Evolutionary conservation across 2,329 filamentous ascomycete genomes (phyloP), one percentile per base, ranked within the genome.

Genomic region (Penicillium freii): DNA sequence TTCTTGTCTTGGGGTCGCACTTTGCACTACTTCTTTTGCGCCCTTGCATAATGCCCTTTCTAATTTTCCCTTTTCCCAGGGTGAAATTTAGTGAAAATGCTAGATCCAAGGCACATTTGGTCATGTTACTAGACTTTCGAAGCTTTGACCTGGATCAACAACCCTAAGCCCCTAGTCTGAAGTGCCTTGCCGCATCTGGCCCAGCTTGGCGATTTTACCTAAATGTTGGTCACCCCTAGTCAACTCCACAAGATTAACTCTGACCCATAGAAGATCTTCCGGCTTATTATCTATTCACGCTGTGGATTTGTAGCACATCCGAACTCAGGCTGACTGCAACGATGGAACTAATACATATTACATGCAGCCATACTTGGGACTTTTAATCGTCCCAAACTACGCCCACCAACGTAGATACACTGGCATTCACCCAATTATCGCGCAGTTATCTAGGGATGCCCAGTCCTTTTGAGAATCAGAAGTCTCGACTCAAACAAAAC

Each of bases 121-220:
- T 53, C 51, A 13, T 39, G 13, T 43, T 17, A 29, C 29, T 38
- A 19, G 11, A 9, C 17, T 46, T n/a, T 19, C 4, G 2, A 38
- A 51, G 40, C n/a, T 51, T 52, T 34, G 48, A 40, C 42, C 27
- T 38, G 27, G 48, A 56, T 54, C 25, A 42, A 46, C 27, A 7
- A 15, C 13, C 21, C 21, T 25, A 27, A 15, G 23, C 27, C 19
- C 48, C 46, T 9, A 43, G 23, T 50, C 13, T 29, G 27, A 40
- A 31, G 29, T 57, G 23, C 46, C 57, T 57, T 54, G 25, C 46
- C 38, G 36, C 25, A 33, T 47, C 21, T 33, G 53, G 57, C 33
- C 31, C 23, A 38, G 6, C 40, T 50, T 31, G 33, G 38, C 36
- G 34, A 45, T 52, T 27, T 29, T 19, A 56, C 51, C 36, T 10